phyloP scores from a whole-genome alignment of 2,329 filamentous ascomycete species.

The Teratosphaeria viscida region DNA sequence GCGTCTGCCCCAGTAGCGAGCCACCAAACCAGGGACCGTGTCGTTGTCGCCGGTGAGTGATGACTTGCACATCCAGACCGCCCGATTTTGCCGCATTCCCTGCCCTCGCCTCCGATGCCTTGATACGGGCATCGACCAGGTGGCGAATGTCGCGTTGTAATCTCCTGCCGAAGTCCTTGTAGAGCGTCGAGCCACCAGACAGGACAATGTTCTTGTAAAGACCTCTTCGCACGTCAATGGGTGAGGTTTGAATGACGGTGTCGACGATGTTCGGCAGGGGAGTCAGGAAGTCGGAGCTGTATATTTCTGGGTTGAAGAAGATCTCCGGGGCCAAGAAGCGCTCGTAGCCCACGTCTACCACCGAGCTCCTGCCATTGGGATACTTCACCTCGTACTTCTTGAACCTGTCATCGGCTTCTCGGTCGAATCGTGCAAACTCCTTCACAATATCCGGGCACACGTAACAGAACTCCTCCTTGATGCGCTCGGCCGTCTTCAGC shows the following conservation, averaged over 20 bases:
- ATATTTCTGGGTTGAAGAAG: constrained; percentile 99
- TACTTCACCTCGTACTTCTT: constrained; percentile 79
- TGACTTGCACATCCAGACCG: constrained; percentile 91
- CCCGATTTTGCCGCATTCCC: constrained; percentile 79
- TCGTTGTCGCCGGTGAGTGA: constrained; percentile 92
- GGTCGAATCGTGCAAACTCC: constrained; percentile 90
- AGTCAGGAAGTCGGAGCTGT: constrained; percentile 96
- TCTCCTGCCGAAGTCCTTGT: constrained; percentile 95
- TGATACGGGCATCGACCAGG: constrained; percentile 84
- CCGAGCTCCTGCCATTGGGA: constrained; percentile 72
- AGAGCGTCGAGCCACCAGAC: constrained; percentile 90
- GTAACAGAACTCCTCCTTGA: constrained; percentile 98
- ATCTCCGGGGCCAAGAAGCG: constrained; percentile 97
- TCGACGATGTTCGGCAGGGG: constrained; percentile 91
- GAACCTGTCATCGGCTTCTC: constrained; percentile 75
- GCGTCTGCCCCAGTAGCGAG: constrained; percentile 89
- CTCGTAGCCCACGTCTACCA: constrained; percentile 92
- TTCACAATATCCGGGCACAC: constrained; percentile 98
- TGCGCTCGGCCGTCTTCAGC: constrained; percentile 91
- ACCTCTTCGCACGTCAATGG: constrained; percentile 91
- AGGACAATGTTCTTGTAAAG: constrained; percentile 99
- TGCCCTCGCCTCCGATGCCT: constrained; percentile 81
- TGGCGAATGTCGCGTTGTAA: constrained; percentile 96
- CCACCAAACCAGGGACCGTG: constrained; percentile 98
- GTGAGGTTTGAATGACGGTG: constrained; percentile 91